Base-by-base conservation (phyloP, 2,329 filamentous ascomycete species). In the Cercospora sp. region DNA sequence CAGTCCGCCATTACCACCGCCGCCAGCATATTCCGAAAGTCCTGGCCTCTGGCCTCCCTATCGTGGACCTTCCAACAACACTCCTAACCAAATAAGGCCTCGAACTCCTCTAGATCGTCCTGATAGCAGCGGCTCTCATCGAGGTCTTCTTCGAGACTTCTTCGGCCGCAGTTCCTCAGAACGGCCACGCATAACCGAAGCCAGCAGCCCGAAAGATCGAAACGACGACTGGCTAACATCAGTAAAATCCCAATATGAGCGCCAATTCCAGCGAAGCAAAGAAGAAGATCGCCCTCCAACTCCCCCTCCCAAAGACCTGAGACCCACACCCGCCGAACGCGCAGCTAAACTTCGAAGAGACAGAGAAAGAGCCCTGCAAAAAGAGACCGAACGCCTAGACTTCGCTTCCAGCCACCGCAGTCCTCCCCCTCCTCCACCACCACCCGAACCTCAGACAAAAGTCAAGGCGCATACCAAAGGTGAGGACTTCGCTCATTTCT, bases 401-500 rank as follows among this genome's bases (percentile, higher is more conserved):
- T 18, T 57, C 30, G 31, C 23, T 51, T 26, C 20, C 20, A 20
- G 20, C 20, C 20, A 13, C 48, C 45, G 26, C 23, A n/a, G 18
- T 36, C 40, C 5, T 36, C 64, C 59, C 12, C 63, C 28, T 62
- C 60, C 51, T 5, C 40, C 60, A 26, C 36, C 42, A 53, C 55
- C 12, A 5, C 23, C 31, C 2, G 40, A 45, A 18, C 23, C 26
- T 58, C 62, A 61, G 28, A 48, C 26, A 30, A 62, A 48, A 23
- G 5, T 8, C 12, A 33, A 30, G 4, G 36, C 33, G 1, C 6
- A 36, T 12, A 67, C 63, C 1, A 42, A 60, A 63, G 70, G 68
- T 65, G 68, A 72, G 65, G 60, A 68, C 28, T 45, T 69, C 40
- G 69, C 66, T 30, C 59, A 62, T 60, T 63, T 64, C n/a, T 28